phyloP scores from a whole-genome alignment of 2,329 filamentous ascomycete species.

The Colletotrichum truncatum region DNA sequence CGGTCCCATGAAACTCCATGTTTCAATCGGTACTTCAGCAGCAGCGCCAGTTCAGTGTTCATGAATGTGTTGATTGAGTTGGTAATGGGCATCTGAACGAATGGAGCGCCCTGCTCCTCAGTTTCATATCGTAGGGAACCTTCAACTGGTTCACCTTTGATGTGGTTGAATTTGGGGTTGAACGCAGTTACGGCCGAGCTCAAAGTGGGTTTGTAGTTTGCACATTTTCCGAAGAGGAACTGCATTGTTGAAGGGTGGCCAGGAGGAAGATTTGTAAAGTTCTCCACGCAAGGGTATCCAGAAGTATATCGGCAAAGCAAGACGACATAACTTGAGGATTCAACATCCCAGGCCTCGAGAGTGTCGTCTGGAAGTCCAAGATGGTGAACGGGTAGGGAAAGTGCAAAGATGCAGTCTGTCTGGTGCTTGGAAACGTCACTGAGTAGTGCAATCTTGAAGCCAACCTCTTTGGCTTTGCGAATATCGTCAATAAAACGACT shows the following conservation, averaged over 20 bases:
- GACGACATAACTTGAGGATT: constrained; percentile 74
- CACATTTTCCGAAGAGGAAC: constrained; percentile 76
- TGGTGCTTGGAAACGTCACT: constrained; percentile 50
- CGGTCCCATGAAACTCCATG: constrained; percentile 25
- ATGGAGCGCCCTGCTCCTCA: constrained; percentile 33
- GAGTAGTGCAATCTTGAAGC: constrained; percentile 75
- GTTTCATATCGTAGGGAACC: too few relatives aligned
- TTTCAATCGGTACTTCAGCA: constrained; percentile 64
- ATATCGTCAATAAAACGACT: constrained; percentile 64
- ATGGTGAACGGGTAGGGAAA: constrained; percentile 76
- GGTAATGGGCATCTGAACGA: constrained; percentile 75
- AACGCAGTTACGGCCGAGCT: constrained; percentile 64
- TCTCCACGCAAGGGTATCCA: constrained; percentile 69
- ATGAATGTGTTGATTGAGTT: constrained; percentile 75
- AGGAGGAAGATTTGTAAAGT: constrained; percentile 54
- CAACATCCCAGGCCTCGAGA: constrained; percentile 80
- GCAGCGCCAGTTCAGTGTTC: constrained; percentile 68
- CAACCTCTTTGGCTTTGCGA: constrained; percentile 65
- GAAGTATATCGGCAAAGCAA: constrained; percentile 72
- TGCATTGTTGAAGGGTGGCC: constrained; percentile 45
- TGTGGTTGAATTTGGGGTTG: constrained; percentile 31
- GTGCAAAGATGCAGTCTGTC: constrained; percentile 61
- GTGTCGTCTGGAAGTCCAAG: constrained; percentile 79
- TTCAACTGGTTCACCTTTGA: not conserved
- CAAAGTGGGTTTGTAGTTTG: constrained; percentile 75